Conservation (phyloP, 768 basidiomycete species). For the Auricularia sp. region DNA sequence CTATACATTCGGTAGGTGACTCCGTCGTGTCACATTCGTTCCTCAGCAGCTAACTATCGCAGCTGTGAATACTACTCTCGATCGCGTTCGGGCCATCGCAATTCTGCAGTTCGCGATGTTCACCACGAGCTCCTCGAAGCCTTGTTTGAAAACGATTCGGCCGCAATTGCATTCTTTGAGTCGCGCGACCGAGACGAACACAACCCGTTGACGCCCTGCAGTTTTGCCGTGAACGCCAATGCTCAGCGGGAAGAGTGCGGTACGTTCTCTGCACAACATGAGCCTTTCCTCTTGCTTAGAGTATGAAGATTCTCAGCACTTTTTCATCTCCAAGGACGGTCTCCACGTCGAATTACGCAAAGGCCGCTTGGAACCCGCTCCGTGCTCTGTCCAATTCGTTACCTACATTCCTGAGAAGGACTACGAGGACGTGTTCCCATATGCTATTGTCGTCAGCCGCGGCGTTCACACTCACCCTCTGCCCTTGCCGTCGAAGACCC, state of each 20-base stretch:
- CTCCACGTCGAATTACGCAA: neutral
- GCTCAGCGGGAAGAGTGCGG: neutral
- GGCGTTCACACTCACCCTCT: neutral
- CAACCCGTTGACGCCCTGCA: neutral
- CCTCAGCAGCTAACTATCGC: neutral
- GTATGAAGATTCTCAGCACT: neutral
- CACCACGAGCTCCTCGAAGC: neutral
- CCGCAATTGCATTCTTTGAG: neutral
- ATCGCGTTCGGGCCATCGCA: neutral
- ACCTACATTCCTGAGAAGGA: neutral
- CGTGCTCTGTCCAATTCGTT: neutral
- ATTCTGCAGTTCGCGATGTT: neutral
- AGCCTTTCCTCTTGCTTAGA: neutral
- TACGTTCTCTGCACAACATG: neutral
- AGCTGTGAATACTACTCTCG: neutral
- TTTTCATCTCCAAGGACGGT: neutral
- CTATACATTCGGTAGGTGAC: neutral
- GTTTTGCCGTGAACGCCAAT: neutral
- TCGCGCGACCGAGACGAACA: neutral
- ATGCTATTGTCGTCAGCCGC: neutral
- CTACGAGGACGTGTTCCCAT: neutral
- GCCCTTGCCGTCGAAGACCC: neutral
- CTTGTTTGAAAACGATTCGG: neutral
- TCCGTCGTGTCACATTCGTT: neutral
- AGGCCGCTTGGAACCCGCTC: neutral